phyloP scores from a whole-genome alignment of 1,139 yeast species.

The Suhomyces ambrosiae region DNA sequence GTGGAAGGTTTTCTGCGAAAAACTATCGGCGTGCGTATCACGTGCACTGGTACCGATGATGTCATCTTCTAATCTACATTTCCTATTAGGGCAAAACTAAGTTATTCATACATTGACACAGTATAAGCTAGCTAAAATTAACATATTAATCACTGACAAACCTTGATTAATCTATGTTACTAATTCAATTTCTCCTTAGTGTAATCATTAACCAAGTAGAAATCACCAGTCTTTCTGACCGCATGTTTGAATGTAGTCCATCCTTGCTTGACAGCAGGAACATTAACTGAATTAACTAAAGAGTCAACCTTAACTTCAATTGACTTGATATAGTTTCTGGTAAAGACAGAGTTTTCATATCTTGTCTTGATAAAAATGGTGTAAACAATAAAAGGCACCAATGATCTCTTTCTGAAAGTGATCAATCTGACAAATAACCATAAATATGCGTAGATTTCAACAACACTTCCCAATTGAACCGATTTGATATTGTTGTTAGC shows the following conservation, averaged over 20 bases:
- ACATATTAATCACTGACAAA: too few relatives aligned
- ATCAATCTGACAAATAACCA: constrained; percentile 57
- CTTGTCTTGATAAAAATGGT: constrained; percentile 72
- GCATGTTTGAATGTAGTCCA: constrained; percentile 63
- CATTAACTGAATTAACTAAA: constrained; percentile 48
- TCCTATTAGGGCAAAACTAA: not conserved
- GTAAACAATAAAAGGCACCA: constrained; percentile 61
- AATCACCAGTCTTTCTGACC: constrained; percentile 38
- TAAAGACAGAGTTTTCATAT: constrained; percentile 74
- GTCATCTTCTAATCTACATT: constrained; percentile 1
- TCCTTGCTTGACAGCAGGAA: constrained; percentile 61
- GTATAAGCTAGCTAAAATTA: not conserved
- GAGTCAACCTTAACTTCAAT: constrained; percentile 77
- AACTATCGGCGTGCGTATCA: not conserved
- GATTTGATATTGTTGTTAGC: constrained; percentile 67
- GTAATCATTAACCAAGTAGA: constrained; percentile 40
- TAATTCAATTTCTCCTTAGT: constrained; percentile 27
- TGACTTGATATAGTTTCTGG: constrained; percentile 68
- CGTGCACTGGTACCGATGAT: constrained; percentile 5
- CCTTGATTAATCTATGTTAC: too few relatives aligned
- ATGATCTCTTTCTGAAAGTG: constrained; percentile 64
- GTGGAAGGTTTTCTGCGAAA: constrained; percentile 7
- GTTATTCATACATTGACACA: not conserved
- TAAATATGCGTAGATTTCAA: constrained; percentile 62
- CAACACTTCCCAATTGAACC: constrained; percentile 68